Base-by-base conservation (phyloP, 106 monocot genomes). In the Dactylorhiza incarnata region DNA sequence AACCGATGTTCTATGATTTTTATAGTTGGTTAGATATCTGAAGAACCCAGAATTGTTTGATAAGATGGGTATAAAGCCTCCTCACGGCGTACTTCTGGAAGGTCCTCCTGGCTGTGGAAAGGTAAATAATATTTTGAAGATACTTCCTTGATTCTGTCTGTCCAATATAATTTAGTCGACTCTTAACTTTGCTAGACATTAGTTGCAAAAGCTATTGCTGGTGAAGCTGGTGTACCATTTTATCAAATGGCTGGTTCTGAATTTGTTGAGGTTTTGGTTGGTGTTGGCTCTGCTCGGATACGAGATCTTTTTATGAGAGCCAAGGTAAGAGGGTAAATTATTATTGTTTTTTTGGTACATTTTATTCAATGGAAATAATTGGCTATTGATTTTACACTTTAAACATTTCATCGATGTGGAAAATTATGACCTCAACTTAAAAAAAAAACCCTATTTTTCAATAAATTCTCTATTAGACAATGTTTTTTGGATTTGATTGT, bases 151-250 rank as follows among this genome's bases (percentile, higher is more conserved):
- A 43, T 65, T 23, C 25, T 53, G 9, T 78, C 15, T 22, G 17
- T 80, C 29, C 74, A 17, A 62, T 50, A 12, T 81, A 45, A 72
- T n/a, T 7, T 62, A 15, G 48, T 49, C 25, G 22, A 63, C 75
- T n/a, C 19, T 80, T 23, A 50, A 82, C 48, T 70, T 51, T 75
- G 5, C 12, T 68, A 91, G 90, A 93, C 93, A n/a, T 77, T 93
- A 47, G 82, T 93, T 77, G 93, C 93, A 37, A 93, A 93, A 75
- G 93, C 93, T 44, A 93, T 93, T 75, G 93, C 93, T 59, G 93
- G 93, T 79, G 93, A 93, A 88, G 93, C 93, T 81, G 88, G 87
- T 66, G 93, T 93, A 79, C 93, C 93, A 74, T 93, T 93, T 83
- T 93, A 90, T 80, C 90, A 90, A 80, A 93, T 93, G 89, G 89